Evolutionary conservation across 768 basidiomycete species (phyloP).

Genomic region (Trametes meyenii): DNA sequence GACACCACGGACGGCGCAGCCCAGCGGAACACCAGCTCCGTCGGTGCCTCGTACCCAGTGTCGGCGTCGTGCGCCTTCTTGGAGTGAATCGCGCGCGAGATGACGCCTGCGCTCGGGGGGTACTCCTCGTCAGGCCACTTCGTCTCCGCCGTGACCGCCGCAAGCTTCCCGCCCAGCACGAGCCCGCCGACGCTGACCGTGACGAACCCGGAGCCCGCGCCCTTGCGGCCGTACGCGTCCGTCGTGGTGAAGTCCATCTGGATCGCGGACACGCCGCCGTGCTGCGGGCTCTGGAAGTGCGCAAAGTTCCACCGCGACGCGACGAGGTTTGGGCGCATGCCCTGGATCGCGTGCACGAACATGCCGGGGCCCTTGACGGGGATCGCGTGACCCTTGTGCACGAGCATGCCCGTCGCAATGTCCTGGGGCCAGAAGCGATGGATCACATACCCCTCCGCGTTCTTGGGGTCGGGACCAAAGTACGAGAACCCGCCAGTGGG

Average conservation of each 20-base stretch:
- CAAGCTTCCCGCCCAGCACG: constrained; percentile 80
- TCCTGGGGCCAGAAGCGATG: constrained; percentile 90
- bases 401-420: constrained; percentile 64
- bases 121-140: constrained; percentile 67
- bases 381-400: constrained; percentile 63
- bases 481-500: constrained; percentile 88
- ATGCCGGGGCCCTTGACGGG: constrained; percentile 69
- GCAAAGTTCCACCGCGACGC: constrained; percentile 96
- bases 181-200: constrained; percentile 83
- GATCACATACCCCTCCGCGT: constrained; percentile 82
- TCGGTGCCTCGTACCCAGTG: constrained; percentile 81
- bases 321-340: constrained; percentile 94
- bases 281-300: constrained; percentile 78
- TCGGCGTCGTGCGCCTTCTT: constrained; percentile 67
- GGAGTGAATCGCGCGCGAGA: constrained; percentile 70
- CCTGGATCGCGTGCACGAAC: constrained; percentile 96
- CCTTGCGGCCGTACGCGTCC: constrained; percentile 75
- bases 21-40: constrained; percentile 75
- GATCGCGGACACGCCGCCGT: constrained; percentile 79
- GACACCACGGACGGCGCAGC: constrained; percentile 63
- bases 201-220: constrained; percentile 81
- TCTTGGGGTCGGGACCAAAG: constrained; percentile 70
- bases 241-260: constrained; percentile 97
- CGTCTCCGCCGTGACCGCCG: constrained; percentile 77
- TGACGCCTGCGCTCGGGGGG: constrained; percentile 47